Percentiles rank a stretch among this genome's conserved stretches.
Conservation (phyloP, 2,329 filamentous ascomycete genomes). For the Penicillium aurantiogriseum region DNA sequence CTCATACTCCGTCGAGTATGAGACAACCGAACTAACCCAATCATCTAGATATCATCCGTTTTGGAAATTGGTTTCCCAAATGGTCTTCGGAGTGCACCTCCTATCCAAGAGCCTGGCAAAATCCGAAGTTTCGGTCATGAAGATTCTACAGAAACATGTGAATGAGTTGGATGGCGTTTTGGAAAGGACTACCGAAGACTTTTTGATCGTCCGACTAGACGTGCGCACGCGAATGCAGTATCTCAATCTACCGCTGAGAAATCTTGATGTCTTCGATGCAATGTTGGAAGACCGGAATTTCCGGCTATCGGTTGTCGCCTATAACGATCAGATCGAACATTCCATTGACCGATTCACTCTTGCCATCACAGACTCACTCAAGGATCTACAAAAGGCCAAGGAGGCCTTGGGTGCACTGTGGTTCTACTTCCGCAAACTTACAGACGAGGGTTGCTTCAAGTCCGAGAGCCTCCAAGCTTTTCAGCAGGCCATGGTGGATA, state of each 20-base stretch:
- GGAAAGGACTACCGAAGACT: constrained; percentile 80
- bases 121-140: constrained; percentile 82
- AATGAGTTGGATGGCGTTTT: constrained; percentile 92
- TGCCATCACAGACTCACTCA: constrained; percentile 72
- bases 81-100: constrained; percentile 89
- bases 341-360: constrained; percentile 76
- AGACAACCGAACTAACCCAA: not conserved
- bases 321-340: constrained; percentile 88
- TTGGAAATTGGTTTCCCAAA: constrained; percentile 85
- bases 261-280: constrained; percentile 76
- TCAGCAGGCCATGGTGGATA: constrained; percentile 86
- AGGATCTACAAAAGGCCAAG: constrained; percentile 76
- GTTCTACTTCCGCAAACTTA: constrained; percentile 68
- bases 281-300: constrained; percentile 86
- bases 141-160: constrained; percentile 86
- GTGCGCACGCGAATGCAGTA: constrained; percentile 76
- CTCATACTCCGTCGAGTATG: not conserved
- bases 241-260: constrained; percentile 78
- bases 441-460: constrained; percentile 59
- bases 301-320: constrained; percentile 75
- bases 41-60: constrained; percentile 71
- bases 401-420: constrained; percentile 74
- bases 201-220: constrained; percentile 74
- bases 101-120: constrained; percentile 82
- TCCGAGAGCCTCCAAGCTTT: constrained; percentile 66